Conservation (phyloP, 2,329 filamentous ascomycete species). For the Talaromyces rugulosus region DNA sequence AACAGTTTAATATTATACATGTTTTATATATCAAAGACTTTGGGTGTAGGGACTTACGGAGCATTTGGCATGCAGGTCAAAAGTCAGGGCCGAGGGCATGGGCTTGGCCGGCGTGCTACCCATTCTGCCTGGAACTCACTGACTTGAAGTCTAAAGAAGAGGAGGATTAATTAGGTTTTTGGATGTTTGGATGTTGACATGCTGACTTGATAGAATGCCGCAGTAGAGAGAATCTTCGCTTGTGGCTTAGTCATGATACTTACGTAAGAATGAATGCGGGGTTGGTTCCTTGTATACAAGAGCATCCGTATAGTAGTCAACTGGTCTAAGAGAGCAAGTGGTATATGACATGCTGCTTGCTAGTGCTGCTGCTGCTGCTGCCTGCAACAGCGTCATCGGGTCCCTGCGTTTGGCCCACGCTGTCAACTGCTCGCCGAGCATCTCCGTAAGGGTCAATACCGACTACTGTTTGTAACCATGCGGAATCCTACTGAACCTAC, state of each 20-base stretch:
- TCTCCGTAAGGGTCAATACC: no score
- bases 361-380: no score
- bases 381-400: no score
- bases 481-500: no score
- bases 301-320: no score
- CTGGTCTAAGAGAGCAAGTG: no score
- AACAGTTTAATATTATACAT: neutral
- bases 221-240: neutral
- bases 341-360: no score
- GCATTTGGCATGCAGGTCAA: conserved; percentile 73
- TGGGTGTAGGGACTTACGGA: conserved; percentile 56
- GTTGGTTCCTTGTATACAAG: neutral
- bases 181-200: no score
- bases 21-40: neutral
- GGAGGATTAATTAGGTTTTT: neutral
- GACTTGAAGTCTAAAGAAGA: neutral
- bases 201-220: no score
- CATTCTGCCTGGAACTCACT: neutral
- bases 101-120: conserved; percentile 18
- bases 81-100: conserved; percentile 63
- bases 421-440: no score
- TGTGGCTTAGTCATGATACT: conserved; percentile 9
- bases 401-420: no score
- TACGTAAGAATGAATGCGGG: conserved; percentile 4
- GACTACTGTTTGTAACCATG: no score